Conservation (phyloP, 2,329 filamentous ascomycete species). For the Claviceps digitariae region DNA sequence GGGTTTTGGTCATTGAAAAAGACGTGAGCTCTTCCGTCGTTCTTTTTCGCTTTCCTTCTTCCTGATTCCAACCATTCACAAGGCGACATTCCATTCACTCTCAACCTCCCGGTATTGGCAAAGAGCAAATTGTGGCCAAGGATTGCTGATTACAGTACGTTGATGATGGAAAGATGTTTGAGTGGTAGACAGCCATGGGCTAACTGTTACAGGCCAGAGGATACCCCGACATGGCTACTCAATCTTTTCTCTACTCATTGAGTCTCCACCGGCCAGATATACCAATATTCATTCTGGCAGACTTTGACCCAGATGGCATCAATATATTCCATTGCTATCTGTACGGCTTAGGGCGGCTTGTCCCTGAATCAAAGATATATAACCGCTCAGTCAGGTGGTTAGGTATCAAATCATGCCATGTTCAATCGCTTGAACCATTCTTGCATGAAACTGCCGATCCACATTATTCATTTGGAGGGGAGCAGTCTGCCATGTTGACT, state of each 20-base stretch:
- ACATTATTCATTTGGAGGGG: neutral
- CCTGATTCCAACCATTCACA: neutral
- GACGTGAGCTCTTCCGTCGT: slow-evolving; percentile 35
- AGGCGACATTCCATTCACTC: slow-evolving; percentile 66
- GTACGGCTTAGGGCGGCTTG: slow-evolving; percentile 48
- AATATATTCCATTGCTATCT: slow-evolving; percentile 64
- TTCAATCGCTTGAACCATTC: slow-evolving; percentile 13
- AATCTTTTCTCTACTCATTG: slow-evolving; percentile 47
- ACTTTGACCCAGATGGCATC: slow-evolving; percentile 66
- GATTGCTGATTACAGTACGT: slow-evolving; percentile 54
- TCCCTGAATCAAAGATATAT: slow-evolving; percentile 41
- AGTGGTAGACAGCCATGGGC: neutral
- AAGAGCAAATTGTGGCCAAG: slow-evolving; percentile 33
- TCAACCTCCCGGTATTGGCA: slow-evolving; percentile 42
- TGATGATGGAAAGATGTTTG: neutral
- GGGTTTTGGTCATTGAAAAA: slow-evolving; percentile 68
- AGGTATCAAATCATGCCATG: slow-evolving; percentile 38
- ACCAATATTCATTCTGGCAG: slow-evolving; percentile 51
- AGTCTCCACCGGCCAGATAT: slow-evolving; percentile 32
- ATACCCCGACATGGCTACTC: slow-evolving; percentile 62
- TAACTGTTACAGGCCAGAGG: slow-evolving; percentile 52
- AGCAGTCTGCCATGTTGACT: neutral
- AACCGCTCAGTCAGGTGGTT: slow-evolving; percentile 49
- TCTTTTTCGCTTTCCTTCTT: neutral
- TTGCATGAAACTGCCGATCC: neutral